Evolutionary conservation across 352 stramenopile genomes (phyloP).

Genomic region (Globisporangium paroecandrum): DNA sequence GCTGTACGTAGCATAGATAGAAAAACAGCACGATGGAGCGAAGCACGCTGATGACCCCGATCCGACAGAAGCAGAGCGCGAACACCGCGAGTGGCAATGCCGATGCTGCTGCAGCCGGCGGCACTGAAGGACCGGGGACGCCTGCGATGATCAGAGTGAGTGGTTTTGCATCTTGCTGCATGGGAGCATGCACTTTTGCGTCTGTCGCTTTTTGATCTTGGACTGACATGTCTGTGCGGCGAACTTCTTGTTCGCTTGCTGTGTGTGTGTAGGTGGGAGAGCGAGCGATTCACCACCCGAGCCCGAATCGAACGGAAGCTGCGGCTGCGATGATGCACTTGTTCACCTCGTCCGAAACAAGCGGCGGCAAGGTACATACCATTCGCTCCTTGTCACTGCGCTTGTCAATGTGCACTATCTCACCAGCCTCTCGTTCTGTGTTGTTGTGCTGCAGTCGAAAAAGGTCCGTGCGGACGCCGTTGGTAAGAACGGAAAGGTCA

Average conservation of each 20-base stretch:
- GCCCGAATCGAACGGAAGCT: slow-evolving; percentile 73
- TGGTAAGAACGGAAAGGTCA: slow-evolving; percentile 33
- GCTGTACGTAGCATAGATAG: not conserved
- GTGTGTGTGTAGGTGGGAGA: slow-evolving; percentile 13
- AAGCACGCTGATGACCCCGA: slow-evolving; percentile 42
- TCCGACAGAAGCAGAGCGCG: slow-evolving; percentile 21
- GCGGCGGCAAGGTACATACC: slow-evolving; percentile 14
- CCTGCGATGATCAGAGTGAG: slow-evolving; percentile 19
- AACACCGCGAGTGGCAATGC: not conserved
- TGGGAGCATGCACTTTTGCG: not conserved
- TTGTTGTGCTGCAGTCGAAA: slow-evolving; percentile 2
- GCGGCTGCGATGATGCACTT: slow-evolving; percentile 80
- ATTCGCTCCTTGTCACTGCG: not conserved
- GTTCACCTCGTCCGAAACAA: slow-evolving; percentile 37
- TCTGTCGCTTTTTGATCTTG: not conserved
- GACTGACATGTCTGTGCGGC: not conserved
- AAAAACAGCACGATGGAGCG: slow-evolving; percentile 23
- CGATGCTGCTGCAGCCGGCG: slow-evolving; percentile 11
- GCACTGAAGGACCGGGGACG: slow-evolving; percentile 21
- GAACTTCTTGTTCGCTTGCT: not conserved
- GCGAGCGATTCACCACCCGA: slow-evolving; percentile 58
- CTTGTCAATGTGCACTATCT: not conserved
- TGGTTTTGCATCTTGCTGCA: not conserved
- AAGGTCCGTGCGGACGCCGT: slow-evolving; percentile 17
- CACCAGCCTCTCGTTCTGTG: not conserved